Evolutionary conservation across 805 yeast genomes (phyloP).

Genomic region (Komagataella ulmi): DNA sequence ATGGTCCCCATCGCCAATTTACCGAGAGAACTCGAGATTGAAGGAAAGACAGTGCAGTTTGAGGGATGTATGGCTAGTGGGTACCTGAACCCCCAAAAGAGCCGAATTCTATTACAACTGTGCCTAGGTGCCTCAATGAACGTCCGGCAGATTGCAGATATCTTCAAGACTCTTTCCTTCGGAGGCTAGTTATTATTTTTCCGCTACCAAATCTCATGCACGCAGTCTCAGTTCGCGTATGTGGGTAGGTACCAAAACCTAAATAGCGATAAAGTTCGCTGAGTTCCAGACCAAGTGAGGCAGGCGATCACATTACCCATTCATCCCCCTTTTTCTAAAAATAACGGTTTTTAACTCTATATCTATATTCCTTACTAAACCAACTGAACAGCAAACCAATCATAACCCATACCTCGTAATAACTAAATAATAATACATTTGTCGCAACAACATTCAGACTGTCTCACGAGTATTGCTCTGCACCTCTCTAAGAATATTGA

Average conservation of each 20-base stretch:
- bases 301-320: too few species aligned
- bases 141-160: constrained; percentile 24
- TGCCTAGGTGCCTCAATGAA: constrained; percentile 30
- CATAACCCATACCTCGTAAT: background rate
- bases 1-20: constrained; percentile 44
- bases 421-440: background rate
- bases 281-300: background rate
- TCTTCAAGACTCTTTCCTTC: constrained; percentile 31
- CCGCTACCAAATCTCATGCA: background rate
- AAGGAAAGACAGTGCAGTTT: constrained; percentile 12
- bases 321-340: background rate
- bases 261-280: background rate
- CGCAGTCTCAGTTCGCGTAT: background rate
- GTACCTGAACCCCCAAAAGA: constrained; percentile 51
- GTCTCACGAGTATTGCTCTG: constrained; percentile 12
- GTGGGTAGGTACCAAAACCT: background rate
- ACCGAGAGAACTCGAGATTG: constrained; percentile 9
- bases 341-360: constrained; percentile 27
- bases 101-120: constrained; percentile 43
- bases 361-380: background rate
- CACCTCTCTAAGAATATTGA: constrained; percentile 31
- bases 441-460: background rate
- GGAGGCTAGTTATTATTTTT: background rate
- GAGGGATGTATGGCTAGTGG: constrained; percentile 46
- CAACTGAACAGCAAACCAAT: background rate